A percentile compares a stretch with the other conserved stretches of the same genome.
Conservation (phyloP, 495 filamentous ascomycete species). For the Trichoderma asperelloides region DNA sequence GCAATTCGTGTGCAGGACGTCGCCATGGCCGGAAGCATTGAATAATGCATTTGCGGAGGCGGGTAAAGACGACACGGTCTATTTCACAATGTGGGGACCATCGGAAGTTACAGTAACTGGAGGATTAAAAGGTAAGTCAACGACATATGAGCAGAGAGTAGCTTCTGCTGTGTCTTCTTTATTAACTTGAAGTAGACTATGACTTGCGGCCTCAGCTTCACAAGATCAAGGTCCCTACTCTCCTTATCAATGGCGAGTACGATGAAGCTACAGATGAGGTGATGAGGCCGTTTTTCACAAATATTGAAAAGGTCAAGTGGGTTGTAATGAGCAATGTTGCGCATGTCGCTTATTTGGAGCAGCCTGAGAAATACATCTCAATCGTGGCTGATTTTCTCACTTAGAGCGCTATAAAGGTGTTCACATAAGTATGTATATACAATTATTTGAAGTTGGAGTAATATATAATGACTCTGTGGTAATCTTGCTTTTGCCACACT, state of each 20-base stretch:
- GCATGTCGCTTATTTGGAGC: conserved; percentile 12
- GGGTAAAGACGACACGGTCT: conserved; percentile 32
- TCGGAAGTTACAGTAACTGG: conserved; percentile 30
- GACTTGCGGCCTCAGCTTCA: conserved; percentile 17
- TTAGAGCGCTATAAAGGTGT: neutral
- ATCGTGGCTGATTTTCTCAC: neutral
- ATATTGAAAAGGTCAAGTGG: conserved; percentile 39
- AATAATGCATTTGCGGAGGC: conserved; percentile 20
- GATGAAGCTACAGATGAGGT: conserved; percentile 40
- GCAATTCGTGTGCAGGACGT: neutral
- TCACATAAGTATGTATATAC: neutral
- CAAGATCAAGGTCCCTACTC: conserved; percentile 30
- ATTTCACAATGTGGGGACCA: conserved; percentile 38
- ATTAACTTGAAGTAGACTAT: conserved; percentile 27
- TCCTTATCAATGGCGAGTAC: conserved; percentile 42
- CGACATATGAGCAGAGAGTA: too few relatives aligned
- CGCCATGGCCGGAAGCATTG: conserved; percentile 17
- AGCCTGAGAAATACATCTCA: conserved; percentile 11
- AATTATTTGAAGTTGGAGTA: neutral
- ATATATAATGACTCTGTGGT: too few relatives aligned
- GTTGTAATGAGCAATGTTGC: conserved; percentile 19
- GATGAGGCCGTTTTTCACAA: conserved; percentile 35
- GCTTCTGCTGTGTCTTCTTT: too few relatives aligned
- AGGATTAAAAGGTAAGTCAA: neutral
- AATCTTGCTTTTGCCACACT: too few relatives aligned